These are phyloP conservation scores for Murraya koenigii DNA, from an alignment of 345 rosid species.

Conservation along the genomic window DNA sequence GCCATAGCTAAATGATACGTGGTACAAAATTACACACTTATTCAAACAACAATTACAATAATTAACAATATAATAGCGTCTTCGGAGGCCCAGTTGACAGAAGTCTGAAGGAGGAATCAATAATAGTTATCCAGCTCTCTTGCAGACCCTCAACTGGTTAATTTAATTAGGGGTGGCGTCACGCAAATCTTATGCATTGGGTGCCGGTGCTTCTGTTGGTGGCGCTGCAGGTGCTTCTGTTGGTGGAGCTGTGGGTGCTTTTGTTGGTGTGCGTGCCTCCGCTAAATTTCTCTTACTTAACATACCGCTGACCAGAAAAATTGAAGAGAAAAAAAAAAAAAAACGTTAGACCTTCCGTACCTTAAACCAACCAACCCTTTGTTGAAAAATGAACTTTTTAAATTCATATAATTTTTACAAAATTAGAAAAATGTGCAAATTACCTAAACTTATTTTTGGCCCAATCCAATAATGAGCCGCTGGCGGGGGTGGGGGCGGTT, in stretches of 20 bases:
- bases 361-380: too few species aligned
- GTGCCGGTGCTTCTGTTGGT: not conserved
- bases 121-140: not conserved
- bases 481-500: not conserved
- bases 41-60: not conserved
- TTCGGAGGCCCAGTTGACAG: not conserved
- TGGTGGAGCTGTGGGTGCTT: not conserved
- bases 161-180: too few species aligned
- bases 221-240: too few species aligned
- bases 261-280: too few species aligned
- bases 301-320: not conserved
- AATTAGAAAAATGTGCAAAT: not conserved
- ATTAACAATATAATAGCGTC: not conserved
- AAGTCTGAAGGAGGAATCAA: not conserved
- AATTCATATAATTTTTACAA: too few species aligned
- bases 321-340: not conserved
- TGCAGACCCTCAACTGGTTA: not conserved
- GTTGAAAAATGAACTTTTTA: too few species aligned
- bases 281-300: not conserved
- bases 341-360: not conserved
- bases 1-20: not conserved
- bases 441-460: not conserved
- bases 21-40: not conserved
- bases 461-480: not conserved
- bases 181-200: not conserved